Evolutionary conservation across 2,329 filamentous ascomycete genomes (phyloP), one percentile per base, ranked within the genome.

Genomic region (Colletotrichum sp.): DNA sequence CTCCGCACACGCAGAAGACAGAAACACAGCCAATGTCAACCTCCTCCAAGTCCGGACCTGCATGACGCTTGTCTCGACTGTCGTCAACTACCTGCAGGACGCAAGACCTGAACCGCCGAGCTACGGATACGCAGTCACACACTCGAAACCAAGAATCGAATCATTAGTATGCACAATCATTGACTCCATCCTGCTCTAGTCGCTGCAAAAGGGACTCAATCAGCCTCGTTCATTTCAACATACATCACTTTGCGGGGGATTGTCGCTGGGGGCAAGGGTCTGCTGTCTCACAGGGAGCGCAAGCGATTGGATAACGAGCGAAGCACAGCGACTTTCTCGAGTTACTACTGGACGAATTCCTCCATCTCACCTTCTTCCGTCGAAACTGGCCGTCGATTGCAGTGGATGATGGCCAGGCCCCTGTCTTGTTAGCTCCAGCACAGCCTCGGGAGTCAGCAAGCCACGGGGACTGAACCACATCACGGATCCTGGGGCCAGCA

Each of bases 281-380:
- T 44, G 57, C 21, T 73, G 64, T 76, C 70, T 65, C 34, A 13
- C 18, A 67, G 62, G 75, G 68, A 75, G 67, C 69, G 39, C 71
- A 78, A 78, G 75, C 77, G 77, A 78, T 78, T 78, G 77, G 77
- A 62, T 34, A 49, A 67, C 55, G 60, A 77, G 59, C 77, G 77
- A 78, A 71, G 60, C 67, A 72, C 8, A 28, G 52, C 64, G 16
- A 18, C n/a, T 21, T 68, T 18, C 64, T 64, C 70, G 59, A 24
- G 9, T 49, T 73, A 64, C 70, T 28, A 76, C 73, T 76, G 73
- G 73, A 63, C 64, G 57, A 59, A 59, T 34, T 65, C n/a, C 44
- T 52, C 44, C 44, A 21, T 52, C 44, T 52, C 28, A 36, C 30
- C 18, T 57, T 73, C 57, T 64, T 15, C 60, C 24, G 24, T 44